Conservation (phyloP, 148 eudicot species). For the Vaccinium macrocarpon region DNA sequence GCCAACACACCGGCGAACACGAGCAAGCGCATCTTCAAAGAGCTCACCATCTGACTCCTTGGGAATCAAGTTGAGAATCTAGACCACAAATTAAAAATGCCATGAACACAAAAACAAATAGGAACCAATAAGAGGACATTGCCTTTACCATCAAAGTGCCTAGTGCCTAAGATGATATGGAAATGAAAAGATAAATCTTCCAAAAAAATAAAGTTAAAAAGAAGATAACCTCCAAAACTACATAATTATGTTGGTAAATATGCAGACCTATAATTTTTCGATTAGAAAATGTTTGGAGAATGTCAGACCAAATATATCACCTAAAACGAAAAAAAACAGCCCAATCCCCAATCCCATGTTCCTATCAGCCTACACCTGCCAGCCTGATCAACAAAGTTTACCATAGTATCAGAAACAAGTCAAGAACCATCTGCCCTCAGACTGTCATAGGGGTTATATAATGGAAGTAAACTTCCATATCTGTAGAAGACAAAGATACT, state of each 20-base stretch:
- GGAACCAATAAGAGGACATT: neutral
- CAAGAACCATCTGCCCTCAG: neutral
- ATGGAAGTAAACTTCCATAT: neutral
- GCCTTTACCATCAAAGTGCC: neutral
- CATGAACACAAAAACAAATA: neutral
- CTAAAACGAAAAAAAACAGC: neutral
- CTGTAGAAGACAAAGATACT: neutral
- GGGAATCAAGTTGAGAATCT: slow-evolving; percentile 65
- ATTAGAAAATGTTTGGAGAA: neutral
- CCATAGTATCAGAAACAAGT: neutral
- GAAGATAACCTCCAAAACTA: neutral
- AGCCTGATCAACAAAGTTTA: neutral
- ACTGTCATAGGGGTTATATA: neutral
- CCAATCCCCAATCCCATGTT: neutral
- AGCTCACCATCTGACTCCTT: slow-evolving; percentile 61
- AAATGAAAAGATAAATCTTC: neutral
- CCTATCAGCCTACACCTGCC: neutral
- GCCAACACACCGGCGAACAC: slow-evolving; percentile 70
- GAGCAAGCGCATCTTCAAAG: slow-evolving; percentile 66
- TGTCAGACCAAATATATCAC: neutral
- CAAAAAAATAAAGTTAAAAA: neutral
- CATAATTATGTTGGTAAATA: neutral
- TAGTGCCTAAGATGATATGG: neutral
- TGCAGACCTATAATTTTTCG: neutral
- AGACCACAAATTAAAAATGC: neutral